Base-by-base conservation (phyloP, 768 basidiomycete genomes). In the Xerocomus brunneocitrinus region DNA sequence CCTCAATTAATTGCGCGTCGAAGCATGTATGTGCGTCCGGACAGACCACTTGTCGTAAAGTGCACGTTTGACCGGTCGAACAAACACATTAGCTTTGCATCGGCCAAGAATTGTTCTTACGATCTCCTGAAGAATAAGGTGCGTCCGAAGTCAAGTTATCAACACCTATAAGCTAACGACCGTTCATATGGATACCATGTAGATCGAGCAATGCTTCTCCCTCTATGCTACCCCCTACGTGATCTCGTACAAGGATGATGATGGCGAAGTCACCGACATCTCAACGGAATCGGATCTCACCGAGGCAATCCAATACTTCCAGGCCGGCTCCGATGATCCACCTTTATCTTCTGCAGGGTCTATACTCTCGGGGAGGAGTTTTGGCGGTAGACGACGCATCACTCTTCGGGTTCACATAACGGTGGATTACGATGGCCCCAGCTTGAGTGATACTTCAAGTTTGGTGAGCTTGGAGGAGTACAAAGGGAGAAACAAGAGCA, bases 401-500 rank as follows among this genome's bases (percentile, higher is more conserved):
- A 88, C 86, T 1, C 71, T 97, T 14, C 78, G 81, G 8, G 82
- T 97, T 34, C 77, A 85, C 42, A 84, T 98, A 39, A 75, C 76
- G 8, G 83, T 95, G 56, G 93, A 95, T 56, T 95, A 92, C 61
- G 94, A 97, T 67, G 91, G 91, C 0, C 91, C 88, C 13, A 90
- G 87, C 70, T 76, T 97, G 53, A 93, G 91, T 8, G 95, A 97
- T 59, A 90, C 92, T 2, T 84, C 83, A 9, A 94, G 91, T 8
- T 71, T 95, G 16, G 81, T 79, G 22, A 91, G 90, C 65, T 62
- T 86, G 64, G 89, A 95, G 40, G 87, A 91, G 58, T 84, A 83
- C 71, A 73, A 71, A 57, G 74, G 75, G 43, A 73, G 78, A 41
- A 86, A 85, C 59, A 77, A 74, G 51, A 85, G 85, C 60, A 79